Conservation (phyloP, 179 eudicot species). For the Gypsophila paniculata region DNA sequence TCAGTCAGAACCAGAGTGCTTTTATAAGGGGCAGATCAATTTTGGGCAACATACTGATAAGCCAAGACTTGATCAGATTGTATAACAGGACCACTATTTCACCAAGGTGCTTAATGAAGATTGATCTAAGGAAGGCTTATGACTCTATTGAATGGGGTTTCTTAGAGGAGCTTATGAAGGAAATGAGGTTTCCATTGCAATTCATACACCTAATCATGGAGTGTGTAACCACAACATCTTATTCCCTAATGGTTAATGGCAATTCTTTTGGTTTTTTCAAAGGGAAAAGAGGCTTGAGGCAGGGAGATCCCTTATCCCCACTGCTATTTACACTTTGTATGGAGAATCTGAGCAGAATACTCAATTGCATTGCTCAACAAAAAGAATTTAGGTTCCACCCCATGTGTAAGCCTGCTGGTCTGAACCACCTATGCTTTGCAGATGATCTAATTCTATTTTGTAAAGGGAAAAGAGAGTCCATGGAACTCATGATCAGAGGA, state of each 20-base stretch:
- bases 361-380: neutral
- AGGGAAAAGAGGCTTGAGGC: neutral
- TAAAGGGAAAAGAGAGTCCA: too few relatives aligned
- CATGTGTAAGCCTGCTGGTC: neutral
- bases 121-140: neutral
- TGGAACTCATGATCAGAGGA: too few relatives aligned
- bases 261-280: neutral
- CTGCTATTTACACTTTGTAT: neutral
- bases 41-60: too few relatives aligned
- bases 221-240: neutral
- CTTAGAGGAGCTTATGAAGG: neutral
- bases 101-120: too few relatives aligned
- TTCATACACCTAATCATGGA: neutral
- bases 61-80: too few relatives aligned
- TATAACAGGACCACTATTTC: too few relatives aligned
- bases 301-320: neutral
- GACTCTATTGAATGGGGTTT: neutral
- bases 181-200: neutral
- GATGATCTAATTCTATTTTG: too few relatives aligned
- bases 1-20: neutral
- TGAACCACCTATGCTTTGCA: too few relatives aligned
- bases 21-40: too few relatives aligned
- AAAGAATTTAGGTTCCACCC: neutral
- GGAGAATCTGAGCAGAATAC: neutral
- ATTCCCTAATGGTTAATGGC: neutral